Conservation (phyloP, 1,139 yeast genomes). For the Zhuliangozyma blackwelliae region DNA sequence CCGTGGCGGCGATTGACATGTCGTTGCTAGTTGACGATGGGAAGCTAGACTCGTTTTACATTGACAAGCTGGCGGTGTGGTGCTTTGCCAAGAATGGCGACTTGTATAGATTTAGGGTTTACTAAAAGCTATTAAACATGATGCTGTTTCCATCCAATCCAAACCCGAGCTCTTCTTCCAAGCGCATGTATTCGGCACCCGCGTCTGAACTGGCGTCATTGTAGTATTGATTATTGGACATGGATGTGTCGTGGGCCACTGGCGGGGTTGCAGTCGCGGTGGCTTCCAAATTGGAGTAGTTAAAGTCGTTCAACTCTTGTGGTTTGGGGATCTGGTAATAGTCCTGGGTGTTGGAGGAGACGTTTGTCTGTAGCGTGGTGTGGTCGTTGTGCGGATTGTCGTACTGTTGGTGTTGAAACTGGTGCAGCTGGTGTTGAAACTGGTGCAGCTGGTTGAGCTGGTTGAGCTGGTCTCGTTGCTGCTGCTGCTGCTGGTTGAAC, state of each 20-base stretch:
- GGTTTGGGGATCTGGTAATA: constrained; percentile 31
- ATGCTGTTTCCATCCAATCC: constrained; percentile 37
- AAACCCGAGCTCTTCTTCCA: constrained; percentile 46
- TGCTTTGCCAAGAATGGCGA: constrained; percentile 53
- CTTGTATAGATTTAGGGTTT: constrained; percentile 30
- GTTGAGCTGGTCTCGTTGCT: constrained; percentile 7
- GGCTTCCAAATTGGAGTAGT: constrained; percentile 18
- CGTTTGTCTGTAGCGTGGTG: constrained; percentile 5
- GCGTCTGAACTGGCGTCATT: constrained; percentile 7
- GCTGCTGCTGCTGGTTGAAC: constrained; percentile 1
- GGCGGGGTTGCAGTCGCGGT: no score
- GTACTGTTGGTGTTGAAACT: neutral
- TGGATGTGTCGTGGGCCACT: neutral
- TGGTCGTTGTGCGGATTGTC: constrained; percentile 5
- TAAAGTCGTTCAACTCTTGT: constrained; percentile 42
- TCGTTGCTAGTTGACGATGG: constrained; percentile 35
- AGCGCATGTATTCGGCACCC: constrained; percentile 29
- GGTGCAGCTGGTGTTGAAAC: neutral
- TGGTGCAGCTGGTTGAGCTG: neutral
- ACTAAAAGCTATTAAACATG: constrained; percentile 6
- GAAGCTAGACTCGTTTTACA: constrained; percentile 39
- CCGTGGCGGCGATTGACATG: constrained; percentile 32
- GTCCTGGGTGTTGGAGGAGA: neutral
- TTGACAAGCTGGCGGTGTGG: constrained; percentile 43
- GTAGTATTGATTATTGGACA: constrained; percentile 3